phyloP scores from a whole-genome alignment of 2,329 filamentous ascomycete genomes.

The Mycosphaerella sp. region DNA sequence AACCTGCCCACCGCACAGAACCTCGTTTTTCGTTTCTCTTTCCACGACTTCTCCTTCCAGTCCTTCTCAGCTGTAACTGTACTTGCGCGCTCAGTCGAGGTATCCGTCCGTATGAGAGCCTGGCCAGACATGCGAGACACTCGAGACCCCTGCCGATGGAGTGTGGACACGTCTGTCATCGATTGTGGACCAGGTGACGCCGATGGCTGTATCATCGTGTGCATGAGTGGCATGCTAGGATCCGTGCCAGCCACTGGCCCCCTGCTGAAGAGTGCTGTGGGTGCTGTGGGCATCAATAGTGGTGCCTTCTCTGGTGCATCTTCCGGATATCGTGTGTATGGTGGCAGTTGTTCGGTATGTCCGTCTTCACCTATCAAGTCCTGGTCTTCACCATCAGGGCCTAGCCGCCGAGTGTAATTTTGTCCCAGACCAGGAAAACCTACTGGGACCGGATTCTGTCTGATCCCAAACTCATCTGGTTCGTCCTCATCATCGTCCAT shows the following conservation, averaged over 20 bases:
- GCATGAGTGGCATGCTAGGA: constrained; percentile 33
- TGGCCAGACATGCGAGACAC: constrained; percentile 1
- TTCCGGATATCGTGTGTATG: constrained; percentile 85
- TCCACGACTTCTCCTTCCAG: constrained; percentile 37
- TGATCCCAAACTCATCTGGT: constrained; percentile 33
- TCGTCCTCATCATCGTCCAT: constrained; percentile 40
- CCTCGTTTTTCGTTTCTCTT: constrained; percentile 35
- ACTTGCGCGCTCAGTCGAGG: constrained; percentile 3
- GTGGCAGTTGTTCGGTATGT: constrained; percentile 83
- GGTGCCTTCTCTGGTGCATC: constrained; percentile 53
- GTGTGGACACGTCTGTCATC: constrained; percentile 32
- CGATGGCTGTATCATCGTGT: constrained; percentile 28
- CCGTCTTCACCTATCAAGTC: constrained; percentile 83
- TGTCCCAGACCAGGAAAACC: constrained; percentile 66
- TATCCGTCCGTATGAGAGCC: constrained; percentile 7
- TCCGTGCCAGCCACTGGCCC: constrained; percentile 32
- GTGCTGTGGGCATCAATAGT: constrained; percentile 33
- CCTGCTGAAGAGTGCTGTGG: constrained; percentile 30
- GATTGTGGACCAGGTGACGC: constrained; percentile 29
- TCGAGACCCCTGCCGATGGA: constrained; percentile 13
- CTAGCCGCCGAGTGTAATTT: constrained; percentile 63
- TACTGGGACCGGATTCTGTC: constrained; percentile 49
- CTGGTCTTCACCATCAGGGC: constrained; percentile 78
- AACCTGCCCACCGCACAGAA: constrained; percentile 20
- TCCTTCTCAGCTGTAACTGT: constrained; percentile 10